Percentiles rank a stretch among this genome's conserved stretches.
These are phyloP conservation scores for Helichrysum umbraculigerum DNA, from an alignment of 129 eudicot genomes.

Conservation along the genomic window DNA sequence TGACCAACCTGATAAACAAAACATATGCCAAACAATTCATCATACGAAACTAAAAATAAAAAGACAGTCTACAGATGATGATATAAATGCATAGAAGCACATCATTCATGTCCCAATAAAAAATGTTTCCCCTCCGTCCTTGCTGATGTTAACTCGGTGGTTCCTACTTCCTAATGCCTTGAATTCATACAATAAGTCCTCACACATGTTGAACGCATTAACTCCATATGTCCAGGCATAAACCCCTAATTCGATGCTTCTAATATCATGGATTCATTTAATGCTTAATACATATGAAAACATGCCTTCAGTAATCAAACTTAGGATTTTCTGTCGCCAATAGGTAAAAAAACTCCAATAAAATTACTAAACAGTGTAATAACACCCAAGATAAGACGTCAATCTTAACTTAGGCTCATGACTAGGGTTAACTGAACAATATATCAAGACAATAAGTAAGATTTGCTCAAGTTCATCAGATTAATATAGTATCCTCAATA, in stretches of 20 bases:
- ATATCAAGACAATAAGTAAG: not conserved
- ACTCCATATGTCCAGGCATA: not conserved
- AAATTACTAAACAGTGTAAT: not conserved
- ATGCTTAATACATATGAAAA: not conserved
- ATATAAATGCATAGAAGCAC: not conserved
- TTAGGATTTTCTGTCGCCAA: slow-evolving; percentile 4
- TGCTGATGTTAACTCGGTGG: too few relatives aligned
- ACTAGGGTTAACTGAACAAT: not conserved
- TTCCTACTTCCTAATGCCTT: too few relatives aligned
- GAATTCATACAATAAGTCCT: not conserved
- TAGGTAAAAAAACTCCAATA: not conserved
- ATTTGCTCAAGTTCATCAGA: not conserved
- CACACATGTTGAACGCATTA: not conserved
- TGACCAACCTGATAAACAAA: slow-evolving; percentile 44
- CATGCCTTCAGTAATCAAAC: not conserved
- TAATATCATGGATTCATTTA: not conserved
- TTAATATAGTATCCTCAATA: not conserved
- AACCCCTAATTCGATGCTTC: not conserved
- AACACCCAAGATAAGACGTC: not conserved
- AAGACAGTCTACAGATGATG: too few relatives aligned
- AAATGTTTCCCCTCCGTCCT: not conserved
- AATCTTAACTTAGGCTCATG: not conserved
- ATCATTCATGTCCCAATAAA: not conserved
- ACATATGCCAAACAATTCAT: slow-evolving; percentile 13
- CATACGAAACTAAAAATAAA: not conserved